phyloP scores from a whole-genome alignment of 2,329 filamentous ascomycete genomes.

The Epichloe baconii region DNA sequence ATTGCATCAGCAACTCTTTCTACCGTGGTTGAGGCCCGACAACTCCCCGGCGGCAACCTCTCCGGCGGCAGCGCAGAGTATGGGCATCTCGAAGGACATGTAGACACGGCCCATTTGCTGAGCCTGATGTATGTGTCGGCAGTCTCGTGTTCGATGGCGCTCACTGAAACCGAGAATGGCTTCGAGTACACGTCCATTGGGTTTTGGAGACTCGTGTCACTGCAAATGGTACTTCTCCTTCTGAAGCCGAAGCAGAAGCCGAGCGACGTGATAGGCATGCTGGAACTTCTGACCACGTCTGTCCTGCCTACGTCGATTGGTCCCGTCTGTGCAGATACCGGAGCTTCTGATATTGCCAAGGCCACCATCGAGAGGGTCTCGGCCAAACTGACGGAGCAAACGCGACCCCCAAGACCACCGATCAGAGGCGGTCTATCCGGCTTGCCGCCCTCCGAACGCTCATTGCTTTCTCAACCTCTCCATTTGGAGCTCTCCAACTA shows the following conservation, averaged over 20 bases:
- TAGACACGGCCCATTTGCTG: constrained; percentile 52
- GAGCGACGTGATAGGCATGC: constrained; percentile 48
- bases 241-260: constrained; percentile 54
- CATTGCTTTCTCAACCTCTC: constrained; percentile 46
- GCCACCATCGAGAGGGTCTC: constrained; percentile 50
- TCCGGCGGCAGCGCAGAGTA: constrained; percentile 24
- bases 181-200: constrained; percentile 20
- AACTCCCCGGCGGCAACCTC: constrained; percentile 33
- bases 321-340: constrained; percentile 38
- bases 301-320: constrained; percentile 52
- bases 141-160: constrained; percentile 40
- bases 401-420: constrained; percentile 24
- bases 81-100: constrained; percentile 32
- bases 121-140: constrained; percentile 52
- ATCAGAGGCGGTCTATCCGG: constrained; percentile 29
- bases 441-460: constrained; percentile 39
- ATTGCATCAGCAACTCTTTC: constrained; percentile 47
- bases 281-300: constrained; percentile 55
- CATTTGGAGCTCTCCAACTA: constrained; percentile 51
- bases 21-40: constrained; percentile 43
- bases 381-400: constrained; percentile 45
- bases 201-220: constrained; percentile 57
- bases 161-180: constrained; percentile 16
- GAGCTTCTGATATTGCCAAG: constrained; percentile 29
- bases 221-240: constrained; percentile 53